Percentiles rank a stretch among this genome's conserved stretches.
Evolutionary conservation across 202 grass and related monocot genomes (phyloP).

Genomic region (Elaeis oleifera): DNA sequence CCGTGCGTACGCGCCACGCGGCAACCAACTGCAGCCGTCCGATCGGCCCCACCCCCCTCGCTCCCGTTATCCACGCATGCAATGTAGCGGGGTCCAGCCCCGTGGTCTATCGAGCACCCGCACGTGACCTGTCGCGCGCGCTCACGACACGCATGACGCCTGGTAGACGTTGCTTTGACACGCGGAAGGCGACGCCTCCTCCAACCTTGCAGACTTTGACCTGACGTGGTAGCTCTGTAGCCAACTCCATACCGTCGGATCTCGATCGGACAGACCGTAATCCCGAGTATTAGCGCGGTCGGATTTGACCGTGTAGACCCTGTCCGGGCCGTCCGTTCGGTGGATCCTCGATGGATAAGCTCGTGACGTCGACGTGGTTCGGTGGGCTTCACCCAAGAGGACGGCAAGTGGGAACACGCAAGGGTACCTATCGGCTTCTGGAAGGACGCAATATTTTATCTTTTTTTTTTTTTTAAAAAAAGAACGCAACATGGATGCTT

Average conservation of each 20-base stretch:
- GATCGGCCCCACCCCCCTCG: not conserved
- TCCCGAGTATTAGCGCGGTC: too few relatives aligned
- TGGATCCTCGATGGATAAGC: not conserved
- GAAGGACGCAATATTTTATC: too few relatives aligned
- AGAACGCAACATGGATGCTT: too few relatives aligned
- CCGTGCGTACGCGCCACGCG: not conserved
- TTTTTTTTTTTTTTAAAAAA: too few relatives aligned
- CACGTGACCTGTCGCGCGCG: conserved; percentile 13
- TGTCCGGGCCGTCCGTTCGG: not conserved
- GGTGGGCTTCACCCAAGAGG: not conserved
- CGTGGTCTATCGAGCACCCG: not conserved
- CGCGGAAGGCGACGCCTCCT: conserved; percentile 7
- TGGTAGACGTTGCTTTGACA: conserved; percentile 3
- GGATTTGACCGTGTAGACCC: conserved; percentile 9
- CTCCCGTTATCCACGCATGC: not conserved
- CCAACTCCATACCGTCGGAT: conserved; percentile 6
- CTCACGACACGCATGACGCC: conserved; percentile 16
- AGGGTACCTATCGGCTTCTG: too few relatives aligned
- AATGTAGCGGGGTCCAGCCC: not conserved
- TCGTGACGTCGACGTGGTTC: conserved; percentile 7
- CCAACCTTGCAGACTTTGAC: conserved; percentile 10
- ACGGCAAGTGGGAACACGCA: conserved; percentile 1
- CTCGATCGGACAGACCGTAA: not conserved
- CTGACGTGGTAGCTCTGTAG: not conserved
- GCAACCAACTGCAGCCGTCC: not conserved